Percentiles rank a stretch among this genome's conserved stretches.
phyloP scores from a whole-genome alignment of 805 yeast genomes.

The Yarrowia sp. region DNA sequence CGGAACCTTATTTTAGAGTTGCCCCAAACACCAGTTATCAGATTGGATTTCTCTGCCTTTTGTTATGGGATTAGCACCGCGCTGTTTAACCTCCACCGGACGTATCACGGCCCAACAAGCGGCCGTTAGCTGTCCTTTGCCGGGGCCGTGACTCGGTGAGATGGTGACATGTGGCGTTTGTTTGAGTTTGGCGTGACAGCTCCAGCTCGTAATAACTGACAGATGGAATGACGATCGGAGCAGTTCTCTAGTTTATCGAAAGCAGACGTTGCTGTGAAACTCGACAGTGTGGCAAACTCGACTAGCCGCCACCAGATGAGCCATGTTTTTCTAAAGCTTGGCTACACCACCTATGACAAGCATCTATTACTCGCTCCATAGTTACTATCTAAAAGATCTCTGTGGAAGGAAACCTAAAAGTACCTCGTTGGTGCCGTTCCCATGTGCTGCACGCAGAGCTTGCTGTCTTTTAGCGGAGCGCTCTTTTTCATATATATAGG shows the following conservation, averaged over 20 bases:
- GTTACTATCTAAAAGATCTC: slow-evolving; percentile 29
- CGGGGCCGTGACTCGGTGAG: background rate
- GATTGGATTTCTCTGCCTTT: background rate
- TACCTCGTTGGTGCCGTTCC: slow-evolving; percentile 19
- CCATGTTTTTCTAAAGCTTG: background rate
- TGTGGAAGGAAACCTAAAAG: slow-evolving; percentile 10
- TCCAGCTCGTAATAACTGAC: background rate
- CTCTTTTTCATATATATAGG: slow-evolving; percentile 23
- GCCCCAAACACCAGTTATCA: background rate
- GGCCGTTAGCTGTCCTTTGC: too few species aligned
- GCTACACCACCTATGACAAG: background rate
- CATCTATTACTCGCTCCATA: background rate
- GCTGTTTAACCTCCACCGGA: slow-evolving; percentile 1
- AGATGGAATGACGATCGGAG: background rate
- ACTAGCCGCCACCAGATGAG: too few species aligned
- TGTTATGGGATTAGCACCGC: too few species aligned
- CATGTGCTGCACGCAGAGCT: slow-evolving; percentile 28
- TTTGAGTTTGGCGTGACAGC: background rate
- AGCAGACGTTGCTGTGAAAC: too few species aligned
- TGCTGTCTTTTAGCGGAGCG: slow-evolving; percentile 11
- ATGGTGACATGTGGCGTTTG: slow-evolving; percentile 4
- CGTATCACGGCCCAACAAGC: background rate
- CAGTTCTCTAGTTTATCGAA: too few species aligned
- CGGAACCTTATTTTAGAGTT: background rate
- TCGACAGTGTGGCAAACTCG: too few species aligned